Evolutionary conservation across 768 basidiomycete genomes (phyloP).

Genomic region (Termitomyces titanicus): DNA sequence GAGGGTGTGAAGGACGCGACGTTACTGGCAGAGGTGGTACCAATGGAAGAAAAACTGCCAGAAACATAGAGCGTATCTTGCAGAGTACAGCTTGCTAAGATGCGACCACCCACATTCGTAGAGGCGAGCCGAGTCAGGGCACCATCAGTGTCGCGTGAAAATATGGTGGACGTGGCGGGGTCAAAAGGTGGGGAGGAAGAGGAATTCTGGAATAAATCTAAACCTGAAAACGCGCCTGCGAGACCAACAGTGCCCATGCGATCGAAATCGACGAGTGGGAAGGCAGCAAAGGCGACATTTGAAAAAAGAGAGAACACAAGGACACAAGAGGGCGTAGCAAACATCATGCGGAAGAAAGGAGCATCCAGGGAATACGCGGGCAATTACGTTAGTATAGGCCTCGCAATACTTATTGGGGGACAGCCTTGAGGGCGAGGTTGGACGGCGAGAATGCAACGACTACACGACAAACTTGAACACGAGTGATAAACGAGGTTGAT

Average conservation of each 20-base stretch:
- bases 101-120: slow-evolving; percentile 76
- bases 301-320: slow-evolving; percentile 14
- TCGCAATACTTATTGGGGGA: not conserved
- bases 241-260: slow-evolving; percentile 92
- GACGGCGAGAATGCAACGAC: not conserved
- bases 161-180: slow-evolving; percentile 66
- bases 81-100: slow-evolving; percentile 71
- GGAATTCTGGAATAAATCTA: slow-evolving; percentile 69
- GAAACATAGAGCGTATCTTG: slow-evolving; percentile 72
- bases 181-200: slow-evolving; percentile 53
- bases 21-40: slow-evolving; percentile 57
- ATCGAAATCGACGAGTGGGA: slow-evolving; percentile 43
- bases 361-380: slow-evolving; percentile 12
- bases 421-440: slow-evolving; percentile 2
- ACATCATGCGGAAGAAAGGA: slow-evolving; percentile 13
- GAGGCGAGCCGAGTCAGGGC: slow-evolving; percentile 66
- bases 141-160: slow-evolving; percentile 63
- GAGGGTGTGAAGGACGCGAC: slow-evolving; percentile 72
- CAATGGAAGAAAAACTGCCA: slow-evolving; percentile 78
- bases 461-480: slow-evolving; percentile 6
- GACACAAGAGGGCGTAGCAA: slow-evolving; percentile 20
- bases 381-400: slow-evolving; percentile 9
- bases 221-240: slow-evolving; percentile 83
- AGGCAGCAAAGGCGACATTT: slow-evolving; percentile 29
- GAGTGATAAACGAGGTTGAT: slow-evolving; percentile 12